Percentiles rank a stretch among this genome's conserved stretches.
These are phyloP conservation scores for Madurella fahalii DNA, from an alignment of 2,329 filamentous ascomycete species.

Conservation along the genomic window DNA sequence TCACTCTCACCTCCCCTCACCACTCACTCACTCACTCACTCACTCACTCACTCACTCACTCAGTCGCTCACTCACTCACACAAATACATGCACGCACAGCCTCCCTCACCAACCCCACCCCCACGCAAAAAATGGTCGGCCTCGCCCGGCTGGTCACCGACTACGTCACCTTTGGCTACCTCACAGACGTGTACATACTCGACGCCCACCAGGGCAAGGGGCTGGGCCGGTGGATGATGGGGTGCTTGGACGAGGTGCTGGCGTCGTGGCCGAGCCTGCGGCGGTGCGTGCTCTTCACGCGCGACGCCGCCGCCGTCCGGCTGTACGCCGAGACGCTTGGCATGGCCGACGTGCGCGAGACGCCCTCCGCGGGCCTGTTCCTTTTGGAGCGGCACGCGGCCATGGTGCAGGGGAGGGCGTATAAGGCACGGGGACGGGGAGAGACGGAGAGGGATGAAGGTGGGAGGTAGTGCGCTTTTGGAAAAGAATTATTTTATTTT, in stretches of 20 bases:
- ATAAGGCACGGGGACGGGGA: not conserved
- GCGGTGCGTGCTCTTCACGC: constrained; percentile 53
- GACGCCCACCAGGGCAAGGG: constrained; percentile 57
- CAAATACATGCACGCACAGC: not conserved
- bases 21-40: too few relatives aligned
- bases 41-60: too few relatives aligned
- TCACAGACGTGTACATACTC: constrained; percentile 65
- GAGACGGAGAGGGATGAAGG: not conserved
- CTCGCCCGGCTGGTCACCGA: constrained; percentile 53
- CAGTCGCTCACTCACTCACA: too few relatives aligned
- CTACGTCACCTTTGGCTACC: constrained; percentile 62
- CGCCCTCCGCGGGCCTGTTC: constrained; percentile 34
- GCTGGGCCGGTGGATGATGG: constrained; percentile 62
- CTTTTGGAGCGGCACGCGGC: constrained; percentile 12
- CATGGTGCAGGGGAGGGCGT: not conserved
- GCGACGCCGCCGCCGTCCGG: constrained; percentile 29
- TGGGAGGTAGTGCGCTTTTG: not conserved
- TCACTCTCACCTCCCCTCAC: not conserved
- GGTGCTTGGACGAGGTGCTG: constrained; percentile 54
- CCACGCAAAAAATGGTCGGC: constrained; percentile 12
- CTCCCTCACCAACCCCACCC: not conserved
- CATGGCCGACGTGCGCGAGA: constrained; percentile 42
- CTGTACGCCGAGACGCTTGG: constrained; percentile 48
- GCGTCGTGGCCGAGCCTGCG: constrained; percentile 56
- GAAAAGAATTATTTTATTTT: too few relatives aligned